phyloP scores from a whole-genome alignment of 2,329 filamentous ascomycete genomes.

The Peltaster fructicola region DNA sequence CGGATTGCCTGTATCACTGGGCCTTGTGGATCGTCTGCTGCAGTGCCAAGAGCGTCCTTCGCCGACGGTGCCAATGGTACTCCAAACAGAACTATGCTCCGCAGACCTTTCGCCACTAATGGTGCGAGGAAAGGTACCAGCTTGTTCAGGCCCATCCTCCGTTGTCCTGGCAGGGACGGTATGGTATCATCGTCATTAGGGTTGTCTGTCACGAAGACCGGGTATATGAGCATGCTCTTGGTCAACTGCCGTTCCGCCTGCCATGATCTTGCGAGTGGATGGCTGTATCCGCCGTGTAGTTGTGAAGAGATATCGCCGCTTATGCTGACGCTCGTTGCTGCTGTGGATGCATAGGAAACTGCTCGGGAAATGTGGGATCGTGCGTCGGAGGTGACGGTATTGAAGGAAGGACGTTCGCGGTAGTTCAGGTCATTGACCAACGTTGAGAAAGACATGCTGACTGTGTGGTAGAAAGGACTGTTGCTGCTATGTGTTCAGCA shows the following conservation, averaged over 20 bases:
- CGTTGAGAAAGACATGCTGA: conserved; percentile 33
- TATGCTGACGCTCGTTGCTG: conserved; percentile 35
- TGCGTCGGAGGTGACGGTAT: conserved; percentile 26
- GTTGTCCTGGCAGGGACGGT: conserved; percentile 77
- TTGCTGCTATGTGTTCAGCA: too few species aligned
- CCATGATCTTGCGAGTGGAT: conserved; percentile 33
- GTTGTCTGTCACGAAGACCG: conserved; percentile 86
- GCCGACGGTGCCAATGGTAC: conserved; percentile 64
- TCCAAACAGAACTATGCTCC: conserved; percentile 88
- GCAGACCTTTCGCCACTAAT: conserved; percentile 74
- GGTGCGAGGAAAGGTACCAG: conserved; percentile 70
- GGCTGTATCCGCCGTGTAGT: conserved; percentile 34
- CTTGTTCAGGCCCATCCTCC: conserved; percentile 74
- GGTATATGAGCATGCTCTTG: conserved; percentile 91
- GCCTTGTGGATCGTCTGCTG: conserved; percentile 81
- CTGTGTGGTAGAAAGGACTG: too few species aligned
- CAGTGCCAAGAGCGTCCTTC: conserved; percentile 83
- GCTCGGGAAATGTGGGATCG: conserved; percentile 30
- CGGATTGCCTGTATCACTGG: conserved; percentile 80
- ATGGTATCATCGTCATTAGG: conserved; percentile 85
- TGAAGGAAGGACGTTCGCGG: conserved; percentile 26
- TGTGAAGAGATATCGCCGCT: conserved; percentile 34
- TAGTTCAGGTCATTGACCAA: conserved; percentile 34
- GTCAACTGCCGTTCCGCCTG: conserved; percentile 36
- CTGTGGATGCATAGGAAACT: conserved; percentile 32